Conservation (phyloP, 768 basidiomycete species). For the Phaeotremella skinneri region DNA sequence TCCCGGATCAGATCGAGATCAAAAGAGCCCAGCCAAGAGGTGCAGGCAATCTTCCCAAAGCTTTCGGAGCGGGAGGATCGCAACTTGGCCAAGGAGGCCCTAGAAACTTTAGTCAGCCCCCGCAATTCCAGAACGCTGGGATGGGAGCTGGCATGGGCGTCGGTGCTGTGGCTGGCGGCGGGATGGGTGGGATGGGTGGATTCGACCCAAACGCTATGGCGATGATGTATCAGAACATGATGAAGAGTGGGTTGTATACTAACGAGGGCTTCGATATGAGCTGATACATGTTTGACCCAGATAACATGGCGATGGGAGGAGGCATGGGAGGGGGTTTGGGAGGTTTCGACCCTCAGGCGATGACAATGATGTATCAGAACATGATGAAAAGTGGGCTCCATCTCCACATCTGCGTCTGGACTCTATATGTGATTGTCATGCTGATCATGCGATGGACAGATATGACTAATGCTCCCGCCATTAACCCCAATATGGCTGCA, state of each 20-base stretch:
- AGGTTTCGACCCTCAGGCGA: conserved; percentile 81
- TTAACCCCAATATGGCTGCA: conserved; percentile 42
- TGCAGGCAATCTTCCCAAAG: conserved; percentile 37
- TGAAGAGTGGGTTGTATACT: conserved; percentile 34
- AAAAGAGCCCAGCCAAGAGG: conserved; percentile 87
- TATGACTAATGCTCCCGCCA: conserved; percentile 44
- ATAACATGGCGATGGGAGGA: conserved; percentile 34
- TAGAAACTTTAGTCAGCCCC: conserved; percentile 2
- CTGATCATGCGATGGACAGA: too few relatives aligned
- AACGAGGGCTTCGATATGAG: background rate
- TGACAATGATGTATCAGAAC: conserved; percentile 88
- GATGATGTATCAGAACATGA: conserved; percentile 88
- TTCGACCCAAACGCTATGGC: conserved; percentile 92
- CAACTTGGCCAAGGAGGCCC: background rate
- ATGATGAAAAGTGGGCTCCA: conserved; percentile 59
- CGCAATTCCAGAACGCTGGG: conserved; percentile 18
- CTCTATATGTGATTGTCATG: too few relatives aligned
- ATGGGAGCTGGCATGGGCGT: conserved; percentile 19
- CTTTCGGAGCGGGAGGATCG: background rate
- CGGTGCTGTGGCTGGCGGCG: conserved; percentile 9
- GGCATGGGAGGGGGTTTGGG: conserved; percentile 21
- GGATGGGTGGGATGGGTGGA: conserved; percentile 16
- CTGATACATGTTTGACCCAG: conserved; percentile 20
- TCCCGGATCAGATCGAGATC: conserved; percentile 75
- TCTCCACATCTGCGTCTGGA: too few relatives aligned